These are phyloP conservation scores for Verticillium isaacii DNA, from an alignment of 2,329 filamentous ascomycete species.

Conservation along the genomic window DNA sequence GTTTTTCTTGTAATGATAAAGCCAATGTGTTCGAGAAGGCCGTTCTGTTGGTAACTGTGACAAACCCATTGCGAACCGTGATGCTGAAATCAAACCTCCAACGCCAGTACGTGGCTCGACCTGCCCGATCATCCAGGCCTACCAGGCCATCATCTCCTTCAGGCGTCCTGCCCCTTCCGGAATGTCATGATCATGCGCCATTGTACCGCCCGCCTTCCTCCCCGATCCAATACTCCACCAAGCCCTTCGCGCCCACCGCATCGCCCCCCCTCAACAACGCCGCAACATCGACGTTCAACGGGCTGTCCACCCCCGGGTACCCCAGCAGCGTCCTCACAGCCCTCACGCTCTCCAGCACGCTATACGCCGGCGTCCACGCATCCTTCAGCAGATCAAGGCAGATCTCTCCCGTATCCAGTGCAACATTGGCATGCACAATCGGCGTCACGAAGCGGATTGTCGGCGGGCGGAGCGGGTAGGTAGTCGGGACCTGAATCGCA, in stretches of 20 bases:
- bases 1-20: background rate
- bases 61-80: background rate
- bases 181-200: constrained; percentile 21
- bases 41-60: background rate
- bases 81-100: background rate
- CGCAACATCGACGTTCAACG: constrained; percentile 75
- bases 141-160: background rate
- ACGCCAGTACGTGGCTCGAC: background rate
- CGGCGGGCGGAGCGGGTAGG: constrained; percentile 77
- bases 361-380: constrained; percentile 83
- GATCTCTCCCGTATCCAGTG: constrained; percentile 73
- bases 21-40: background rate
- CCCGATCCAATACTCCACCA: constrained; percentile 67
- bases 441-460: constrained; percentile 76
- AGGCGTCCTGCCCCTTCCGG: background rate
- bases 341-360: constrained; percentile 68
- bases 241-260: constrained; percentile 57
- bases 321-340: constrained; percentile 66
- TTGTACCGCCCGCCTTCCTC: constrained; percentile 43
- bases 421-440: constrained; percentile 79
- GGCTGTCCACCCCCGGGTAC: constrained; percentile 67
- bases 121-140: background rate
- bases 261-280: constrained; percentile 66
- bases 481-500: constrained; percentile 66
- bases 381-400: constrained; percentile 82